Evolutionary conservation across 2,329 filamentous ascomycete genomes (phyloP), one percentile per base, ranked within the genome.

Genomic region (Coniochaeta sp.): DNA sequence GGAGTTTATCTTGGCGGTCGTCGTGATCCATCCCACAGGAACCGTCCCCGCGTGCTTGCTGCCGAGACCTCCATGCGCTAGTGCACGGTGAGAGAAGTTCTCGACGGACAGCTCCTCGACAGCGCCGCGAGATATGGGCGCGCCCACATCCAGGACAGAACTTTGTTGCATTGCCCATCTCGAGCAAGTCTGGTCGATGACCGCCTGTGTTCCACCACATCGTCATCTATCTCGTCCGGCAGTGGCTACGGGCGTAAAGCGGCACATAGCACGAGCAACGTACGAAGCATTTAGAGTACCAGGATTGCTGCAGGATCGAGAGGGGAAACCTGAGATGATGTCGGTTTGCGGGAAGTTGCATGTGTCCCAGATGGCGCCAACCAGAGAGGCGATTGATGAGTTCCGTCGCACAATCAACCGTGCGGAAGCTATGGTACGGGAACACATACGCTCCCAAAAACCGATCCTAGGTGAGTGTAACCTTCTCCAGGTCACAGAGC

Each of bases 291-390:
- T 52, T 53, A 48, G 47, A 52, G 46, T 56, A 49, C 51, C 46
- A 56, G 60, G 60, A 54, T 51, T 54, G 56, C 60, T 63, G 60
- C 59, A 63, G 59, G 58, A 61, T 61, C 58, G 57, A 58, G 51
- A 26, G 38, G 30, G 42, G 49, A 42, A 38, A 51, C 50, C 47
- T n/a, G 57, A 59, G 60, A 58, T 61, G 52, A 56, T 54, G 58
- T 58, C 54, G 55, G 53, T 35, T 49, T 35, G 13, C 58, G 61
- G 61, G 33, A 56, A 30, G 16, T 30, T 54, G 58, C 58, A 61
- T 51, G 12, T 24, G 9, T 35, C n/a, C 35, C 18, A 18, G 16
- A 49, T 22, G 31, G 14, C 12, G 22, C 48, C 22, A 31, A 16
- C 13, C 38, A 26, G 16, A 20, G 10, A 47, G 45, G n/a, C 26